Percentiles rank a stretch among this genome's conserved stretches.
Conservation (phyloP, 164 flowering plant genomes). For the Annona cherimola region DNA sequence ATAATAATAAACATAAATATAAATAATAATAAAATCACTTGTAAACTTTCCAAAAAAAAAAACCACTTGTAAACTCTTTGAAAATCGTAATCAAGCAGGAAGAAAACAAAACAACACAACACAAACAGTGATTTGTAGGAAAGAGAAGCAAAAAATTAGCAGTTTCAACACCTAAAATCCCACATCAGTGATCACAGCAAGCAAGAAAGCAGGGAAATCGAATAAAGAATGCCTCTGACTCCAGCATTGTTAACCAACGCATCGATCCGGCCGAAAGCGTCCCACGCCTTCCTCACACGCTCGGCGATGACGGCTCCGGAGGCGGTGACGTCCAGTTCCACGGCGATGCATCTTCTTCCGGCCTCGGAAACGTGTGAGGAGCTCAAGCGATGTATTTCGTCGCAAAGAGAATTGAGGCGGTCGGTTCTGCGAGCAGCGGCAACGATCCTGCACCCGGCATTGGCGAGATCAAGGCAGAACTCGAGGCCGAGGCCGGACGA, state of each 20-base stretch:
- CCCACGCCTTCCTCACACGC: conserved; percentile 62
- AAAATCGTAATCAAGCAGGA: no score
- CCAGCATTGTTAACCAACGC: conserved; percentile 76
- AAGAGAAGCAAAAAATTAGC: no score
- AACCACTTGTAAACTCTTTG: no score
- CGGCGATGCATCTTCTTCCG: background rate
- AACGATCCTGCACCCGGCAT: conserved; percentile 57
- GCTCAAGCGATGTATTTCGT: conserved; percentile 36
- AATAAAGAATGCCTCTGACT: conserved; percentile 42
- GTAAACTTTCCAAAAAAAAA: no score
- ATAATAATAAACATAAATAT: no score
- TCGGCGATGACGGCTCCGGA: conserved; percentile 36
- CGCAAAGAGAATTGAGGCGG: conserved; percentile 54
- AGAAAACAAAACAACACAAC: no score
- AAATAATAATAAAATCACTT: no score
- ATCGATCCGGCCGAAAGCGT: conserved; percentile 67
- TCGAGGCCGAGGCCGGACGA: conserved; percentile 72
- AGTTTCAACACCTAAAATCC: no score
- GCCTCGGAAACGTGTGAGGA: background rate
- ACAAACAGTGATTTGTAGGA: no score
- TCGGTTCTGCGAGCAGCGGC: conserved; percentile 76
- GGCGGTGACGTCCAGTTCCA: conserved; percentile 42
- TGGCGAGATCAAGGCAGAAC: conserved; percentile 55
- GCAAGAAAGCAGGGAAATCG: no score
- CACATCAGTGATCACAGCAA: no score